Evolutionary conservation across 495 filamentous ascomycete species (phyloP), one percentile per base, ranked within the genome.

Genomic region (Aspergillus olivimuriae): DNA sequence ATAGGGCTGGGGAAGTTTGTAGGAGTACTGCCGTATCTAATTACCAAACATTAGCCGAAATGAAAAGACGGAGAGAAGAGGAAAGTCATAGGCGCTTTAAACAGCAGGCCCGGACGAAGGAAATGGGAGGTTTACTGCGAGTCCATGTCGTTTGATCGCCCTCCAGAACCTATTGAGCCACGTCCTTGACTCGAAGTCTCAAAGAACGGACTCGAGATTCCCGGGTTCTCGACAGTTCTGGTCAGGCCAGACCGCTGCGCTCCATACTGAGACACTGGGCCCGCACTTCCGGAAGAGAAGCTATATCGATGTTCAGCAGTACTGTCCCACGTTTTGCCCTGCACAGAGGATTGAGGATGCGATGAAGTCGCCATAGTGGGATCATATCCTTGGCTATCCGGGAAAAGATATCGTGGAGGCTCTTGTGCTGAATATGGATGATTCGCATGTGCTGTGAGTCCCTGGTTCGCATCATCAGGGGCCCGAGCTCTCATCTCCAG

Each of bases 91-190:
- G n/a, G n/a, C n/a, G n/a, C n/a, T n/a, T n/a, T n/a, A n/a, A n/a
- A n/a, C n/a, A n/a, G n/a, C n/a, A n/a, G n/a, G n/a, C n/a, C n/a
- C n/a, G n/a, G n/a, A n/a, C n/a, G n/a, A n/a, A 55, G 37, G 33
- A 46, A 51, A 52, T 47, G 40, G 57, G 60, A 50, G 50, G 50
- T 51, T 64, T 67, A 69, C 66, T 64, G 62, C 43, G 62, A 67
- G 34, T 69, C 66, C 52, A 63, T 36, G 47, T 67, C 66, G 50
- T 56, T 57, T 34, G 52, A 44, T 43, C 59, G 60, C 40, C 52
- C 46, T 17, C 33, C 46, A 41, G 63, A 55, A 46, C 52, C 44
- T 41, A 52, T 51, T 35, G 54, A 61, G 21, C 56, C 58, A 33
- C 56, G 57, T 15, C 50, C 50, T 37, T 53, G 52, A 43, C 38